Base-by-base conservation (phyloP, 2,329 filamentous ascomycete genomes). In the Penicillium sp. region DNA sequence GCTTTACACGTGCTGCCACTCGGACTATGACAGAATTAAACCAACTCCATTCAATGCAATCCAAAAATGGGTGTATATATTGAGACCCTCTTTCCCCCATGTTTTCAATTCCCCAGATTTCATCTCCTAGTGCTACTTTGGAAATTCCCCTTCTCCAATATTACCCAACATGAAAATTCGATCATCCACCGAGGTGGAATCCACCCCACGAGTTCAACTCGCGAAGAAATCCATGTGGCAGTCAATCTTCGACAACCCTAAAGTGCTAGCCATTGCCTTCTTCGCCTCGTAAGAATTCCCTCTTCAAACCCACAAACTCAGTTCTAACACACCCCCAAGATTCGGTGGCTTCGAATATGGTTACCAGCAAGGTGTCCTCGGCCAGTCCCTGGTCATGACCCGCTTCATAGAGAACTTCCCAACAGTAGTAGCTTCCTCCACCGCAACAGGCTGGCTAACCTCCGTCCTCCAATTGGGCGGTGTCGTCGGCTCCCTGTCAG, bases 391-490 rank as follows among this genome's bases (percentile, higher is more conserved):
- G 4, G 78, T 81, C 52, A 82, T 82, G 79, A 75, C 78, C 8
- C 78, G 79, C 38, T 82, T 82, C 59, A 73, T 76, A 4, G 71
- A 74, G 4, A 74, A 73, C 6, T 82, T 82, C 61, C 73, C 77
- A 21, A 71, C 75, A 15, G 77, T 81, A 4, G 76, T 78, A 1
- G 70, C 74, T 12, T 75, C 72, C 1, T 76, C 77, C 7, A 69
- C 66, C 23, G 70, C 72, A 33, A 74, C 70, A 5, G 74, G 74
- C 6, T 76, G 74, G 73, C 67, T 83, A 65, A 83, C 81, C 17
- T 81, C 81, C 3, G 79, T 82, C 72, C 76, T 83, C 19, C 79
- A 82, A 61, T 67, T 83, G 9, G 81, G 81, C 36, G 81, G 80
- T 33, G 70, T 81, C 15, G 58, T 75, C 5, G 74, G 77, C 33